phyloP scores from a whole-genome alignment of 139 green algal species.

The Picochlorum sp. region DNA sequence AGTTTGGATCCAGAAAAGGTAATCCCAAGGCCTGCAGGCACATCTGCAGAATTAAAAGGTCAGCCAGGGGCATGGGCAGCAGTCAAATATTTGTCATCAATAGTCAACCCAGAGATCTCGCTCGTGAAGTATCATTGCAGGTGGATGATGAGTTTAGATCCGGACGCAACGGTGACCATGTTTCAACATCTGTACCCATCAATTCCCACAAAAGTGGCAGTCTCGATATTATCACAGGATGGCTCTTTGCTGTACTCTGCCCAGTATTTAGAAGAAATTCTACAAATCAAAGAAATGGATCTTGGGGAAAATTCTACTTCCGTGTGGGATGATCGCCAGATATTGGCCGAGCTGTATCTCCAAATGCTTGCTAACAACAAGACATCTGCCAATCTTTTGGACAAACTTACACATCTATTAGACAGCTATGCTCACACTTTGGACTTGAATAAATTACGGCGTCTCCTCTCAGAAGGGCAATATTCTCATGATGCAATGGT shows the following conservation, averaged over 20 bases:
- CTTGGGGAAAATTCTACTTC: too few relatives aligned
- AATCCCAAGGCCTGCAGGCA: constrained; percentile 24
- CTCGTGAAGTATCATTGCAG: constrained; percentile 44
- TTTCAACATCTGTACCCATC: constrained; percentile 53
- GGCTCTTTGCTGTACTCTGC: not conserved
- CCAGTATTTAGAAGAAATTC: too few relatives aligned
- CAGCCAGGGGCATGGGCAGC: constrained; percentile 78
- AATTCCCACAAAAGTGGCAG: constrained; percentile 41
- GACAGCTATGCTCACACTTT: not conserved
- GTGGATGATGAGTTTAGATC: constrained; percentile 72
- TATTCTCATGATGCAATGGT: too few relatives aligned
- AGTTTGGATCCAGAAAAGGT: constrained; percentile 38
- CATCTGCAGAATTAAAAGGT: constrained; percentile 52
- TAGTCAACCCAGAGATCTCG: constrained; percentile 16
- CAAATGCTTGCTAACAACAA: too few relatives aligned
- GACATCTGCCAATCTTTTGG: too few relatives aligned
- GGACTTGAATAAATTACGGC: constrained; percentile 1
- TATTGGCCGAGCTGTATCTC: too few relatives aligned
- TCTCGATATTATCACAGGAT: constrained; percentile 47
- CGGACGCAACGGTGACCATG: constrained; percentile 71
- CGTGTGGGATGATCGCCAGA: too few relatives aligned
- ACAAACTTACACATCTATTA: not conserved
- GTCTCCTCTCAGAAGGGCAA: too few relatives aligned
- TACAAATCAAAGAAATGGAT: too few relatives aligned
- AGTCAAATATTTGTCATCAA: constrained; percentile 56